A percentile compares a stretch with the other conserved stretches of the same genome.
phyloP scores from a whole-genome alignment of 2,329 filamentous ascomycete species.

The Elsinoe ampelina region DNA sequence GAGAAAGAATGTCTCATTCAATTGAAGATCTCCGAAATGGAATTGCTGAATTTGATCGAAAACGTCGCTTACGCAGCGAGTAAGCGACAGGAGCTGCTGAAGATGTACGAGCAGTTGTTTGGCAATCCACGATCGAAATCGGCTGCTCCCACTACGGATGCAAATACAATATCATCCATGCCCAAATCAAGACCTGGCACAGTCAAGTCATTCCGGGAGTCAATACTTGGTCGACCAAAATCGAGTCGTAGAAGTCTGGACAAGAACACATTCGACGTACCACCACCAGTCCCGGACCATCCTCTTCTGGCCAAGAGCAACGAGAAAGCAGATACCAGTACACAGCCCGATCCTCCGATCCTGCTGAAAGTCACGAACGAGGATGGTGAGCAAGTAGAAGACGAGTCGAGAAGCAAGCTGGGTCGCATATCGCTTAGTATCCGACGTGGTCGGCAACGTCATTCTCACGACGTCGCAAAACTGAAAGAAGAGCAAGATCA shows the following conservation, averaged over 20 bases:
- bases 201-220: constrained; percentile 52
- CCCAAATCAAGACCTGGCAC: constrained; percentile 25
- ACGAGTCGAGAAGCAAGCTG: constrained; percentile 13
- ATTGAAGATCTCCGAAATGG: constrained; percentile 88
- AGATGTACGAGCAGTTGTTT: constrained; percentile 73
- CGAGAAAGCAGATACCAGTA: constrained; percentile 18
- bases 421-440: constrained; percentile 11
- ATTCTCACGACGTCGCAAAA: constrained; percentile 9
- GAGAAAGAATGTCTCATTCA: constrained; percentile 87
- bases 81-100: constrained; percentile 73
- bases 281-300: constrained; percentile 19
- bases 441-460: not conserved
- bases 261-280: constrained; percentile 30
- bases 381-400: constrained; percentile 29
- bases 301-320: constrained; percentile 3
- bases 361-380: constrained; percentile 70
- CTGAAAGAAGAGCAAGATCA: not conserved
- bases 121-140: constrained; percentile 49
- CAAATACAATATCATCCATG: constrained; percentile 17
- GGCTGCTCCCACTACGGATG: constrained; percentile 41
- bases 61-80: constrained; percentile 81
- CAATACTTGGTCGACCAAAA: constrained; percentile 62
- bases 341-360: constrained; percentile 42
- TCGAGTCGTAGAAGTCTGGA: constrained; percentile 38
- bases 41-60: constrained; percentile 72